These are phyloP conservation scores for Botrytis byssoidea DNA, from an alignment of 2,329 filamentous ascomycete genomes.

Conservation along the genomic window DNA sequence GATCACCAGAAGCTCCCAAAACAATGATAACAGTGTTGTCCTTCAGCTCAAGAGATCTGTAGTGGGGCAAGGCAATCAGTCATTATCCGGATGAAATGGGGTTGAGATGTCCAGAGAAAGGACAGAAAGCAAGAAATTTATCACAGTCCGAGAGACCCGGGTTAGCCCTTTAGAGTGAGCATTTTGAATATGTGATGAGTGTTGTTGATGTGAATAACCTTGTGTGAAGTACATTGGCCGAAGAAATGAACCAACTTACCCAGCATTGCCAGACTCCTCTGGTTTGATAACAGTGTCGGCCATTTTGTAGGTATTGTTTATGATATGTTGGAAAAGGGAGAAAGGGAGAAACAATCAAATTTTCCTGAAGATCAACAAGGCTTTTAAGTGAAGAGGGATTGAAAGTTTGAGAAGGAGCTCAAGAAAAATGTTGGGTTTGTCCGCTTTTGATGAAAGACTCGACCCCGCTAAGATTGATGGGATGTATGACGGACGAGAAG, in stretches of 20 bases:
- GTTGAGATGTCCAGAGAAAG: background rate
- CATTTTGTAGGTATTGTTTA: conserved; percentile 40
- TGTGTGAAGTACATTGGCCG: conserved; percentile 34
- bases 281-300: conserved; percentile 50
- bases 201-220: conserved; percentile 18
- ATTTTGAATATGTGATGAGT: conserved; percentile 23
- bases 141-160: conserved; percentile 23
- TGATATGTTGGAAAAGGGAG: background rate
- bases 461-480: conserved; percentile 17
- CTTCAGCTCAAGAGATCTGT: conserved; percentile 88
- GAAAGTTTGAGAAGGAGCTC: conserved; percentile 23
- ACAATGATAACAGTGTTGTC: conserved; percentile 97
- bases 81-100: conserved; percentile 40
- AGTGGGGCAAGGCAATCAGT: conserved; percentile 32
- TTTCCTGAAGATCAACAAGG: conserved; percentile 22
- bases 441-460: conserved; percentile 12
- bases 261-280: conserved; percentile 50
- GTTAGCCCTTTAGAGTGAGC: conserved; percentile 7
- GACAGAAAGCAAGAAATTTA: background rate
- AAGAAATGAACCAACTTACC: conserved; percentile 45
- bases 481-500: conserved; percentile 13
- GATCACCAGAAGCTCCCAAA: conserved; percentile 92
- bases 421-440: conserved; percentile 17
- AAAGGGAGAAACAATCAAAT: background rate
- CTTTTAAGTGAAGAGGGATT: conserved; percentile 24